A percentile compares a stretch with the other conserved stretches of the same genome.
Conservation (phyloP, 192 early-diverging fungal genomes). For the Umbelopsis sp. region DNA sequence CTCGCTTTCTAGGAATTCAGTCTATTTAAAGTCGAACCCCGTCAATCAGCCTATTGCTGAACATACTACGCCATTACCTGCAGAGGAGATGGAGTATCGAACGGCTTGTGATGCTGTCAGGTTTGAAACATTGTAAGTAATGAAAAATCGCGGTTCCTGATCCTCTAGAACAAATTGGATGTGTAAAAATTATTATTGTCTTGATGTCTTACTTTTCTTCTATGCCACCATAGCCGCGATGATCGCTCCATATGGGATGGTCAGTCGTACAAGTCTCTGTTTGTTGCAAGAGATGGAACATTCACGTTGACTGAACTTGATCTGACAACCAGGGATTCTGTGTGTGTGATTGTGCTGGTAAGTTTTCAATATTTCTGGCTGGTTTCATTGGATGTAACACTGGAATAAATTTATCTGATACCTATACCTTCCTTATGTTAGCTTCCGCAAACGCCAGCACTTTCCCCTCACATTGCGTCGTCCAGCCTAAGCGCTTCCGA, state of each 20-base stretch:
- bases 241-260: slow-evolving; percentile 31
- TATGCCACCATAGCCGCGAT: not conserved
- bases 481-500: slow-evolving; percentile 32
- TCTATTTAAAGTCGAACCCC: not conserved
- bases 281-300: slow-evolving; percentile 29
- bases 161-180: too few species aligned
- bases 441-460: slow-evolving; percentile 34
- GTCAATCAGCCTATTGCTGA: not conserved
- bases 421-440: not conserved
- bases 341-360: slow-evolving; percentile 37
- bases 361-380: not conserved
- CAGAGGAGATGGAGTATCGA: slow-evolving; percentile 1
- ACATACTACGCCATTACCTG: not conserved
- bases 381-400: not conserved
- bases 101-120: not conserved
- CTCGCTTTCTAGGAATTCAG: not conserved
- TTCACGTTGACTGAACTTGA: slow-evolving; percentile 25
- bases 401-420: slow-evolving; percentile 4
- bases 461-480: slow-evolving; percentile 16
- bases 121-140: slow-evolving; percentile 5
- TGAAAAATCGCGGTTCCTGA: not conserved
- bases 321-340: slow-evolving; percentile 22
- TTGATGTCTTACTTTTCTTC: too few species aligned
- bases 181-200: too few species aligned
- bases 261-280: slow-evolving; percentile 25